Base-by-base conservation (phyloP, 2,329 filamentous ascomycete species). In the Clonostachys solani region DNA sequence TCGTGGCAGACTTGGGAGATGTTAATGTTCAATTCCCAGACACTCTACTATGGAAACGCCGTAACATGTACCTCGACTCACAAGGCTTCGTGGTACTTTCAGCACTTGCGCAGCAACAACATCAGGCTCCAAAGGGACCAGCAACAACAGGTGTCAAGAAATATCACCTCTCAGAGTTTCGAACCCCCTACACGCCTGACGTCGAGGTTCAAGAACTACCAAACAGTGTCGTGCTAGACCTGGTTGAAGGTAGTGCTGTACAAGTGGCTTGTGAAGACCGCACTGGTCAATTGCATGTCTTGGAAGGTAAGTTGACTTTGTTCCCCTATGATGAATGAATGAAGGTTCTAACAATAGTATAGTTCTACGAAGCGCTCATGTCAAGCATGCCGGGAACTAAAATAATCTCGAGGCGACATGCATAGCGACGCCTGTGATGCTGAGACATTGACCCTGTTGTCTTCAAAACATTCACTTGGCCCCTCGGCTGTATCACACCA, bases 11-110 rank as follows among this genome's bases (percentile, higher is more conserved):
- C 51, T 79, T 95, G 65, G 90, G 92, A 43, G 89, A 96, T 59
- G 86, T 99, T 52, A 97, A 99, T 58, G 89, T 97, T 12, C 94
- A 99, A 63, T 96, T 99, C 63, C 94, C 94, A 0, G 92, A 97
- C 62, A 95, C 90, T 47, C 76, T 99, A 42, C 77, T 99, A 12
- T 99, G 94, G 94, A 99, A 97, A 72, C 87, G 92, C 47, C 84
- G 94, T 50, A 91, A 86, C 59, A 84, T 96, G 68, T 86, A 86
- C 53, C 81, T 99, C 48, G 92, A 97, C 64, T 82, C 84, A 9
- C 78, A 87, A 50, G 94, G 92, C 16, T 91, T 87, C 66, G 72
- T 99, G 37, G 84, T 95, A 49, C 78, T 99, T 51, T 40, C 42
- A 7, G 37, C 47, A 12, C 12, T 35, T 19, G 47, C 44, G 12